A percentile compares a stretch with the other conserved stretches of the same genome.
These are phyloP conservation scores for Rhododendron vialii DNA, from an alignment of 148 eudicot species.

Conservation along the genomic window DNA sequence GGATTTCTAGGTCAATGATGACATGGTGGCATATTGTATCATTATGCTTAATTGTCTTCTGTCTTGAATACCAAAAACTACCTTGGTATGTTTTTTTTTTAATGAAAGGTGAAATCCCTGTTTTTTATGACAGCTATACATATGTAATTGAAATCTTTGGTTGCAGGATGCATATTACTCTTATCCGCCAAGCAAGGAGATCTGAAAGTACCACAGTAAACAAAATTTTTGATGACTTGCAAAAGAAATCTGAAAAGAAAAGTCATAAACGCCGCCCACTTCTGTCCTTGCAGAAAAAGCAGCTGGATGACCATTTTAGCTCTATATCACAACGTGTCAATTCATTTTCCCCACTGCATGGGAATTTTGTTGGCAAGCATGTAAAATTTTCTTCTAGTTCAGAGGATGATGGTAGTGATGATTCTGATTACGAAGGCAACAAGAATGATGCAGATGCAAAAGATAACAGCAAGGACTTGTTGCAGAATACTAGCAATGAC, in stretches of 20 bases:
- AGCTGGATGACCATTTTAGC: slow-evolving; percentile 69
- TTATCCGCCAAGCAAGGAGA: slow-evolving; percentile 41
- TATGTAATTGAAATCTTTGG: slow-evolving; percentile 3
- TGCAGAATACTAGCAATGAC: slow-evolving; percentile 30
- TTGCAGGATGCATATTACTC: slow-evolving; percentile 50
- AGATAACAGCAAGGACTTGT: slow-evolving; percentile 24
- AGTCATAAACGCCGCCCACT: slow-evolving; percentile 54
- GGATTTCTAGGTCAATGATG: neutral
- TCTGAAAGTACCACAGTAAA: slow-evolving; percentile 33
- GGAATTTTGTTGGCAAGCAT: slow-evolving; percentile 57
- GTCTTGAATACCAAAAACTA: neutral
- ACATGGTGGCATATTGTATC: neutral
- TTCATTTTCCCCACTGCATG: slow-evolving; percentile 48
- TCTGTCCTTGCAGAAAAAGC: slow-evolving; percentile 55
- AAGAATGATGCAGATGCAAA: slow-evolving; percentile 17
- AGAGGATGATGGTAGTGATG: slow-evolving; percentile 44
- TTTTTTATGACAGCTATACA: slow-evolving; percentile 8
- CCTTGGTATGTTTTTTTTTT: neutral
- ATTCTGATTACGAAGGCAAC: slow-evolving; percentile 25
- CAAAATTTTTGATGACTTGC: slow-evolving; percentile 24
- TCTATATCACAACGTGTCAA: slow-evolving; percentile 48
- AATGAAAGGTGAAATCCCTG: neutral
- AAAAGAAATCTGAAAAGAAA: slow-evolving; percentile 23
- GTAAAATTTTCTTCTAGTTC: slow-evolving; percentile 61
- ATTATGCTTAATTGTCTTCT: neutral